phyloP scores from a whole-genome alignment of 257 asterid species.

The Cruciata laevipes region DNA sequence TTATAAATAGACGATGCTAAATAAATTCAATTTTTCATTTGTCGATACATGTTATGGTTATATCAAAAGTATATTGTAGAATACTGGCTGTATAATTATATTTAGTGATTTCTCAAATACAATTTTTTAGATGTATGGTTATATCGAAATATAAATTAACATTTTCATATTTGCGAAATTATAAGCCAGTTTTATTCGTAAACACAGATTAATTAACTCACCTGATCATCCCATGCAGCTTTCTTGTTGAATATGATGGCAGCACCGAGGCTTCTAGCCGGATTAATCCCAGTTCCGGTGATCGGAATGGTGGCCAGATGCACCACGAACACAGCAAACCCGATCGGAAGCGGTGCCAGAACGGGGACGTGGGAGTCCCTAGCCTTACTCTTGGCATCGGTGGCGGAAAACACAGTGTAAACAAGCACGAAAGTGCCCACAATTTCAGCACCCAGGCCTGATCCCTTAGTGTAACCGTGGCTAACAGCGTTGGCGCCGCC shows the following conservation, averaged over 20 bases:
- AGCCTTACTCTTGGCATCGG: background rate
- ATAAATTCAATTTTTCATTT: too few species aligned
- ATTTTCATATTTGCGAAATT: too few species aligned
- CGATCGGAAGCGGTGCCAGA: background rate
- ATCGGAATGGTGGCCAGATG: background rate
- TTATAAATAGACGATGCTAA: too few species aligned
- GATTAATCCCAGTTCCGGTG: background rate
- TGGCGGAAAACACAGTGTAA: background rate
- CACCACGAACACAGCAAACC: background rate
- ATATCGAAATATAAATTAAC: too few species aligned
- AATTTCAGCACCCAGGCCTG: background rate
- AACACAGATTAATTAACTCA: background rate
- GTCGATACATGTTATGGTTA: too few species aligned
- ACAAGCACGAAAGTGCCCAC: background rate
- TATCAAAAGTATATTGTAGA: too few species aligned
- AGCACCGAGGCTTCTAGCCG: background rate
- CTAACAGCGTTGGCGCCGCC: background rate
- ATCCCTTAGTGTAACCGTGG: background rate
- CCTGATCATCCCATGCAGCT: conserved; percentile 1
- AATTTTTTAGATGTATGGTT: too few species aligned
- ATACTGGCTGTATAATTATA: too few species aligned
- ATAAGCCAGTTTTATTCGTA: too few species aligned
- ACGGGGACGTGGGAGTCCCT: background rate
- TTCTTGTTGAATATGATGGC: background rate
- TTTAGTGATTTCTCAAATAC: too few species aligned